phyloP scores from a whole-genome alignment of 1,284 basidiomycete species.

The Stygiomarasmius scandens region DNA sequence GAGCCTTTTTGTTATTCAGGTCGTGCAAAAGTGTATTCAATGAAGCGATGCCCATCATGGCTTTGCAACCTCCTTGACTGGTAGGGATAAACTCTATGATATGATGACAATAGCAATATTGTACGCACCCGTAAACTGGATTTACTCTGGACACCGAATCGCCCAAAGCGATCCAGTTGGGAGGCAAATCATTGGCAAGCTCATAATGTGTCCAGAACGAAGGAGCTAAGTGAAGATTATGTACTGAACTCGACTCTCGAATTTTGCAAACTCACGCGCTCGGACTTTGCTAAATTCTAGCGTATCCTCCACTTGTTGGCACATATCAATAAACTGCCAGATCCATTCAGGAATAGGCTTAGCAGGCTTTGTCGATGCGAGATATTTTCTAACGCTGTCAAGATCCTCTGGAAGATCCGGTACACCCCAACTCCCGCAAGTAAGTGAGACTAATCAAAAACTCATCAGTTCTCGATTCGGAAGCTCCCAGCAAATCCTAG shows the following conservation, averaged over 20 bases:
- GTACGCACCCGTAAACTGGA: constrained; percentile 20
- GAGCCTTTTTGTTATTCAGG: not conserved
- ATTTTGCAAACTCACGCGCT: constrained; percentile 12
- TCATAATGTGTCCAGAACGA: constrained; percentile 20
- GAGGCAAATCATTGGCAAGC: constrained; percentile 14
- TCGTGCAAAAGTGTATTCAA: constrained; percentile 18
- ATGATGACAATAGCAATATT: not conserved
- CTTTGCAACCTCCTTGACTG: constrained; percentile 25
- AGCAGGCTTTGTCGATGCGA: constrained; percentile 12
- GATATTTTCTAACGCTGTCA: constrained; percentile 16
- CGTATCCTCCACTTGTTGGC: constrained; percentile 17
- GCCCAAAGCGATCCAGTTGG: constrained; percentile 22
- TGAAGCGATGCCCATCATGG: constrained; percentile 17
- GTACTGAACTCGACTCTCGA: too few relatives aligned
- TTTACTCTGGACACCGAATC: constrained; percentile 15
- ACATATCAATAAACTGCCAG: constrained; percentile 17
- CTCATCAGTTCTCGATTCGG: not conserved
- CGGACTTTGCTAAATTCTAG: constrained; percentile 15
- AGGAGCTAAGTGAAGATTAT: constrained; percentile 12
- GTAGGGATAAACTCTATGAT: not conserved
- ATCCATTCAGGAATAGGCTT: constrained; percentile 19
- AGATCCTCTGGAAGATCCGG: constrained; percentile 12
- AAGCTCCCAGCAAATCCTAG: not conserved
- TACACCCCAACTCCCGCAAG: constrained; percentile 17
- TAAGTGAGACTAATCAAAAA: not conserved